Evolutionary conservation across 345 rosid genomes (phyloP), one percentile per base, ranked within the genome.

Genomic region (Nasturtium officinale): DNA sequence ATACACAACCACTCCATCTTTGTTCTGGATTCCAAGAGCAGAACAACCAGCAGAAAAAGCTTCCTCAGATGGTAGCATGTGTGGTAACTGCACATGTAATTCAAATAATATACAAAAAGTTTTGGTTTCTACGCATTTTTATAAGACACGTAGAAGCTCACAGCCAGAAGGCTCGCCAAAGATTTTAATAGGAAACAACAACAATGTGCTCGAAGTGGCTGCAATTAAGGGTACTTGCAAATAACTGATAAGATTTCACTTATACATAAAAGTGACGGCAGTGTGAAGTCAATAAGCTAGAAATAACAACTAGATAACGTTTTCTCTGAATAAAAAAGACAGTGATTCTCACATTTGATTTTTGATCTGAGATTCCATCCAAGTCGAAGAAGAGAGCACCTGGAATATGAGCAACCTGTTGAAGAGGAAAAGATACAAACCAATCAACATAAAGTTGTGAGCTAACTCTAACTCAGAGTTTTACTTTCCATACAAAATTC

Each of bases 31-130:
- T 57, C 96, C 99, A 69, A 96, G 96, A 69, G 97, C 91, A 73
- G 99, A 90, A 57, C 79, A 96, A 70, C 91, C 99, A 48, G 97
- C 99, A 2, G 97, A 88, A 80, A 96, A 96, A 56, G 95, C 98
- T 79, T 90, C 90, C 85, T 96, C 97, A 1, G 90, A 83, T 9
- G 99, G 99, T 59, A 96, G 71, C 99, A 92, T 96, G 77, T 96
- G 99, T 18, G 97, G 98, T 82, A 96, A 84, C 99, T 92, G 82
- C 63, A 58, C 62, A 57, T 28, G 55, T 37, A 40, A 40, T 26
- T 35, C 28, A 73, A 45, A 54, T 53, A 45, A 32, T 40, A n/a
- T 23, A 61, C 32, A 20, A 11, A 32, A 58, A 0, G 6, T 18
- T 60, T 61, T 61, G 54, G 17, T 28, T 10, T 20, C 51, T 61